Evolutionary conservation across 441 rosid species (phyloP), one percentile per base, ranked within the genome.

Genomic region (Kokia cookei): DNA sequence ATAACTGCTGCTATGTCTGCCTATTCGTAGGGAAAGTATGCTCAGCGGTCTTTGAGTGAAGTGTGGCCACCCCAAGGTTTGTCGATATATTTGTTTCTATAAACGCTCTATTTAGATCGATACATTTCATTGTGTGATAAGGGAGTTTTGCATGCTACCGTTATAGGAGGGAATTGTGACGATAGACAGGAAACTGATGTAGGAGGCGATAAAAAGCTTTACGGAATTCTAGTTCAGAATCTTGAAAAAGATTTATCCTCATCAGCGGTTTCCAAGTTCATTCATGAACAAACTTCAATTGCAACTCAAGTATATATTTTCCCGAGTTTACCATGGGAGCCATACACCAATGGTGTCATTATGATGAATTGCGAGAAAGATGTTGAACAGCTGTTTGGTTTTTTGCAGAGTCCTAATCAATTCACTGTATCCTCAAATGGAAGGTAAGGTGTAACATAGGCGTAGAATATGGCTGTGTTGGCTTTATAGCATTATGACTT

Each of bases 221-320:
- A 19, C 73, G 10, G 50, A 2, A 27, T 87, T 15, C 60, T 82
- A 54, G 61, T 88, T 74, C 85, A 83, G 67, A 84, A 88, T 59
- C 63, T 88, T 63, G 90, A 86, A 57, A 88, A 80, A 66, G 75
- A 79, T 9, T 35, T 83, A 22, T 55, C 79, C 15, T 71, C 92
- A 29, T 82, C 82, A 27, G 43, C 78, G 12, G 78, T 86, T 55
- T 71, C 45, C 19, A 77, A 82, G 40, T 86, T 88, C 76, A 76
- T 86, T 65, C 85, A 61, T 14, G 32, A 32, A 14, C 78, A 79
- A 50, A 86, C 85, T 37, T 79, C 80, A 13, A 47, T 84, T 45
- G 26, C 77, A 7, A 48, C 74, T 15, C 74, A 60, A 73, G 88
- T 77, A 8, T 79, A 40, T 72, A 57, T 83, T 72, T 80, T 79